Conservation (phyloP, 2,329 filamentous ascomycete species). For the Aspergillus sp. region DNA sequence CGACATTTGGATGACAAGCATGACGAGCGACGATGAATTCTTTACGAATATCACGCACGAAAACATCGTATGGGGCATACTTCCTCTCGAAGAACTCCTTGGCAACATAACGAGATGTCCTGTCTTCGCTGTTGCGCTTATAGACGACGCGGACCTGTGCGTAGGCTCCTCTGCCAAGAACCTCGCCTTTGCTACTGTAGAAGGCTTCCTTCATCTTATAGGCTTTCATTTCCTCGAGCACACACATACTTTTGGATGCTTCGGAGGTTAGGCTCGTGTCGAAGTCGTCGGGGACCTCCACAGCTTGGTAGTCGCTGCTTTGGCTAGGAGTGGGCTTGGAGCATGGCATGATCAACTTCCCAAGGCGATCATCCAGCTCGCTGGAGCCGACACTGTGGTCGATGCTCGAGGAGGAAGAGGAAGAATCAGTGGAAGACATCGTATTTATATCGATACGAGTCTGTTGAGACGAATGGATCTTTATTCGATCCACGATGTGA, state of each 20-base stretch:
- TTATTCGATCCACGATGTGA: background rate
- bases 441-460: background rate
- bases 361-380: background rate
- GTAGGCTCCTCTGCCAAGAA: slow-evolving; percentile 78
- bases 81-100: slow-evolving; percentile 79
- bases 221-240: too few species aligned
- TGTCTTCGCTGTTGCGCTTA: slow-evolving; percentile 61
- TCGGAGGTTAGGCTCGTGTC: background rate
- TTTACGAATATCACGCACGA: slow-evolving; percentile 86
- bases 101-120: slow-evolving; percentile 65
- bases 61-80: slow-evolving; percentile 70
- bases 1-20: slow-evolving; percentile 82
- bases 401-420: background rate
- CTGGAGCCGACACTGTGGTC: background rate
- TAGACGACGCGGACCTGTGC: slow-evolving; percentile 81
- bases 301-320: background rate
- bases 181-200: background rate
- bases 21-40: slow-evolving; percentile 88
- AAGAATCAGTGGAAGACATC: background rate
- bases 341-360: background rate
- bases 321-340: background rate
- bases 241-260: too few species aligned
- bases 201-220: background rate
- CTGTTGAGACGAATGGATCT: background rate
- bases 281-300: background rate